Base-by-base conservation (phyloP, 441 rosid genomes). In the Euphorbia schlechtendalii region DNA sequence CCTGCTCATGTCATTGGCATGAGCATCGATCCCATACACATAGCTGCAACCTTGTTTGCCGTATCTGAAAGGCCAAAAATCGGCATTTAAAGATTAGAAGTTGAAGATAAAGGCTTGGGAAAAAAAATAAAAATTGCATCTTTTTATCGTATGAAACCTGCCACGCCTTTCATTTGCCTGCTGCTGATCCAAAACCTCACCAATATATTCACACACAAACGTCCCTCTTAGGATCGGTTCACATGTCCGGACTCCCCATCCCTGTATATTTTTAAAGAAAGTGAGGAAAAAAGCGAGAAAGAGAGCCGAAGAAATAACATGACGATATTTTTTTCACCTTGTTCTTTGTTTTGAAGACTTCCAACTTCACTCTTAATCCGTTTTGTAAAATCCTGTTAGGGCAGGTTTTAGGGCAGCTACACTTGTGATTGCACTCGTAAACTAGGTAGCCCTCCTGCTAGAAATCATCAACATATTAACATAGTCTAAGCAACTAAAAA, bases 391-490 rank as follows among this genome's bases (percentile, higher is more conserved):
- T 90, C 76, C 99, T 86, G 64, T 95, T 95, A 6, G 82, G 87
- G 78, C 99, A 95, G 68, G 82, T 70, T 76, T 76, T 79, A 63
- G 76, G 70, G 83, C 99, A 95, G 74, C 81, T 70, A 71, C 99
- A 92, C 84, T 75, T 73, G 30, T 53, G 76, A 80, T 84, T 95
- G 84, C 99, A 95, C 86, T 95, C 99, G 55, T 95, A 95, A 73
- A 95, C 96, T 61, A 94, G 96, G 75, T 95, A 92, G 65, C 99
- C 98, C 83, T 90, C 98, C 99, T 92, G 84, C 80, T 78, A 36
- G 5, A 36, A 36, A 36, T 32, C 36, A 7, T 2, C 36, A 32
- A 7, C 4, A 32, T 3, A 3, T 2, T 3, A 32, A 2, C 27
- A 53, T 4, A 22, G 25, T 4, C 24, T 22, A 1, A 6, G 20